Conservation (phyloP, 768 basidiomycete genomes). For the Pleurotus tuber-regium region DNA sequence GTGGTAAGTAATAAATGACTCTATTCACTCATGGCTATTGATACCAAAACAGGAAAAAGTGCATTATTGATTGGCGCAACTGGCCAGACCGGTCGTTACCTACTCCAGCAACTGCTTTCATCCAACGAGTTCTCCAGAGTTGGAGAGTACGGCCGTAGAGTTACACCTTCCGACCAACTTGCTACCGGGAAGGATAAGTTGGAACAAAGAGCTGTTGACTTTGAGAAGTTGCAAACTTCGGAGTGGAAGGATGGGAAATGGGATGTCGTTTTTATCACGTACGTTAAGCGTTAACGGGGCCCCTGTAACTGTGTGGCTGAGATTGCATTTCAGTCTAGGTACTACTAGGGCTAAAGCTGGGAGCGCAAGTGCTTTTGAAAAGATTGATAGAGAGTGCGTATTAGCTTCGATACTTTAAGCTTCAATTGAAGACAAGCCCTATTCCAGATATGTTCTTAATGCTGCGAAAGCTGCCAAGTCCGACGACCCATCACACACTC, state of each 20-base stretch:
- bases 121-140: conserved; percentile 56
- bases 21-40: no score
- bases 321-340: conserved; percentile 45
- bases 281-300: conserved; percentile 24
- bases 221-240: conserved; percentile 58
- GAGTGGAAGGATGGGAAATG: conserved; percentile 55
- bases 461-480: conserved; percentile 65
- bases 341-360: conserved; percentile 63
- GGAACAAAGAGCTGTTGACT: conserved; percentile 65
- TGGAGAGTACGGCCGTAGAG: conserved; percentile 66
- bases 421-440: not conserved
- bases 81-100: conserved; percentile 61
- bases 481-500: conserved; percentile 40
- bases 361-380: conserved; percentile 63
- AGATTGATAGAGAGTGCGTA: conserved; percentile 73
- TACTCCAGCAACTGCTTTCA: conserved; percentile 61
- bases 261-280: conserved; percentile 78
- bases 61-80: conserved; percentile 79
- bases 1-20: no score
- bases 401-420: not conserved
- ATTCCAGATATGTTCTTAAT: conserved; percentile 65
- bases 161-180: conserved; percentile 44
- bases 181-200: conserved; percentile 53
- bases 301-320: no score
- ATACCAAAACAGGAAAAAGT: conserved; percentile 35